Base-by-base conservation (phyloP, 1,284 basidiomycete species). In the Ganoderma boninense region DNA sequence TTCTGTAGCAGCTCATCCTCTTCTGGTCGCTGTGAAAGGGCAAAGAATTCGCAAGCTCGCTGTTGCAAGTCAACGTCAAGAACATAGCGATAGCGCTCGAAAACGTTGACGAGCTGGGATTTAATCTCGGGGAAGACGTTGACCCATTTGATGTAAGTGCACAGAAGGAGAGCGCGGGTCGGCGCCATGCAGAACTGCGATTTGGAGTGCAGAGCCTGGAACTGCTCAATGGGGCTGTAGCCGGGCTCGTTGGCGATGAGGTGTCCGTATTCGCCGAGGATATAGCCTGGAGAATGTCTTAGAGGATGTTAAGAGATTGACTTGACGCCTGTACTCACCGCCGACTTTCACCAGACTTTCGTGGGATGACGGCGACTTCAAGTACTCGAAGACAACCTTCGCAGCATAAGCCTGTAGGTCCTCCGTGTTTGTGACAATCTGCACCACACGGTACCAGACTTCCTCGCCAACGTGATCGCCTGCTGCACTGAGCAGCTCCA, bases 61-160 rank as follows among this genome's bases (percentile, higher is more conserved):
- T 99, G 98, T 82, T 99, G 98, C 5, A 99, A 87, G 79, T 99
- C 98, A 26, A 97, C 92, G 80, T 99, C 97, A n/a, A 99, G 90
- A 44, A 99, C 96, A 79, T 98, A 96, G 26, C 95, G 92, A 81
- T 98, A 99, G n/a, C 96, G 94, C 77, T 98, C 96, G 78, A 99
- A 97, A 72, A 99, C 96, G 80, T 94, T 95, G 77, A 98, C 80
- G 29, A 99, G 89, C 78, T 98, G 96, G 29, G 93, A 89, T 76
- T 97, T 97, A 82, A 99, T 98, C 82, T 99, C 98, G 8, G 98
- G 98, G 84, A 99, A 99, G 66, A 99, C 92, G 80, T 99, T 99
- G 73, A 98, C 95, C 97, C 96, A 98, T 87, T 99, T 99, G 85
- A 99, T 93, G 81, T 99, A 99, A 0, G 98, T 98, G 8, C 97